Conservation (phyloP, 306 rosid species). For the Castanea crenata region DNA sequence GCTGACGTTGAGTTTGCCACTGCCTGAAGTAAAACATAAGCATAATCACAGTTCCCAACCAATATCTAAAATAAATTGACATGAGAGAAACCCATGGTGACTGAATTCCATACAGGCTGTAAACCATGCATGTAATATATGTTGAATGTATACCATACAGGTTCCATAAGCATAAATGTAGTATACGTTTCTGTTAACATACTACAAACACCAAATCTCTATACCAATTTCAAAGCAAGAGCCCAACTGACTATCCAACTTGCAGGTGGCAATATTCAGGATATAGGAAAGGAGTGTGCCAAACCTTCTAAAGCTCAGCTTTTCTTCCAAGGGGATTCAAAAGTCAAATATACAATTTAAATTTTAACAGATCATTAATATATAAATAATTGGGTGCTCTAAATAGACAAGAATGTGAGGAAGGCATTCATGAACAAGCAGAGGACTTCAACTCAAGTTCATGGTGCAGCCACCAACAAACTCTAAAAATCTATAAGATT, state of each 20-base stretch:
- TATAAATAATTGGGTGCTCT: background rate
- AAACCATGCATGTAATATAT: too few relatives aligned
- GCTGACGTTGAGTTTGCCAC: constrained; percentile 69
- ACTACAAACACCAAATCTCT: background rate
- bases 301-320: background rate
- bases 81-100: background rate
- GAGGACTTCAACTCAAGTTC: background rate
- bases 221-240: background rate
- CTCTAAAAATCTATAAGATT: background rate
- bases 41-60: background rate
- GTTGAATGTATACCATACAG: background rate
- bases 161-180: background rate
- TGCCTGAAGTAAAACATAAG: constrained; percentile 30
- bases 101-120: background rate
- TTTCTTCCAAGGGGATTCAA: background rate
- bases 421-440: background rate
- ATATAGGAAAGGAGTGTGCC: background rate
- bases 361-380: background rate
- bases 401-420: background rate
- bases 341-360: background rate
- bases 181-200: background rate
- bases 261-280: background rate
- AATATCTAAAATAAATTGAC: background rate
- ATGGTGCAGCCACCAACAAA: background rate
- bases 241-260: background rate